Conservation (phyloP, 1,284 basidiomycete genomes). For the Pascua sp. region DNA sequence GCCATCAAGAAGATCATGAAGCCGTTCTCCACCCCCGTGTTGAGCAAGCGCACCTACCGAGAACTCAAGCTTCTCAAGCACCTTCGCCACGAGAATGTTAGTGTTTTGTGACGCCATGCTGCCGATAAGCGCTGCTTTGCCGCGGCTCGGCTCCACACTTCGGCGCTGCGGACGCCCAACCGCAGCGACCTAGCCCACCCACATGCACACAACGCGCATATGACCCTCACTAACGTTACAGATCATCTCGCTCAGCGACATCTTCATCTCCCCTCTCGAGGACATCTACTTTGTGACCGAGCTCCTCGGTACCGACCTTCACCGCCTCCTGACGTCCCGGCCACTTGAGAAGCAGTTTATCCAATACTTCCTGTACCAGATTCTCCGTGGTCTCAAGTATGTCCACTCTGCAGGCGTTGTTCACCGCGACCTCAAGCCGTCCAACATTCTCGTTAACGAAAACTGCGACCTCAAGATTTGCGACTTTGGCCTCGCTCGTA, state of each 20-base stretch:
- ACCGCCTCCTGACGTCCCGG: constrained; percentile 90
- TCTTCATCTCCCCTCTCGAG: constrained; percentile 97
- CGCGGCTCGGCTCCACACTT: not conserved
- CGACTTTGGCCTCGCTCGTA: constrained; percentile 95
- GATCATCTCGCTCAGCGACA: constrained; percentile 98
- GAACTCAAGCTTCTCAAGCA: constrained; percentile 99
- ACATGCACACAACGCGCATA: not conserved
- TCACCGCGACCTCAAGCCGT: constrained; percentile 98
- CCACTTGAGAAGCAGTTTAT: constrained; percentile 99
- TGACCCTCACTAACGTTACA: constrained; percentile 47
- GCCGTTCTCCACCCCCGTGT: constrained; percentile 94
- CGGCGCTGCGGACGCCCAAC: not conserved
- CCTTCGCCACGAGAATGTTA: constrained; percentile 95
- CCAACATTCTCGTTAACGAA: constrained; percentile 99
- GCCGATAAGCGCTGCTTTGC: not conserved
- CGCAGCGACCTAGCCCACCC: too few relatives aligned
- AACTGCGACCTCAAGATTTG: constrained; percentile 99
- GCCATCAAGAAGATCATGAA: constrained; percentile 99
- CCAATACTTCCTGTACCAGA: constrained; percentile 99
- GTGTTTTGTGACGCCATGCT: constrained; percentile 16
- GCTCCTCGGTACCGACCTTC: constrained; percentile 94
- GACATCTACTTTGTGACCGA: constrained; percentile 99
- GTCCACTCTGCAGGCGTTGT: constrained; percentile 99
- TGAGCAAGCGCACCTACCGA: constrained; percentile 94
- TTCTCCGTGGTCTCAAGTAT: constrained; percentile 96